Percentiles rank a stretch among this genome's conserved stretches.
These are phyloP conservation scores for Kazachstania sp. DNA, from an alignment of 1,139 yeast genomes.

Conservation along the genomic window DNA sequence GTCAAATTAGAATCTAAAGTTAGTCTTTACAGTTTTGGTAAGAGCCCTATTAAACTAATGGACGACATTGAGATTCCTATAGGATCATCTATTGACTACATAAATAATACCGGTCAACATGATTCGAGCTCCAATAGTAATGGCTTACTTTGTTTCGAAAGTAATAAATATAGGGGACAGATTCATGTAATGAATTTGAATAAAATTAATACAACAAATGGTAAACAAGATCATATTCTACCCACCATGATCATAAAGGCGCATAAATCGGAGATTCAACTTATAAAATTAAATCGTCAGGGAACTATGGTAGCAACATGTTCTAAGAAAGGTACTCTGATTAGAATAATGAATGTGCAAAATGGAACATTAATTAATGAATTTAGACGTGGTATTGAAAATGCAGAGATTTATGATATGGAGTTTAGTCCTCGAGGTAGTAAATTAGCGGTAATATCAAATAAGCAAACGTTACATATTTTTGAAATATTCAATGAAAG, in stretches of 20 bases:
- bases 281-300: slow-evolving; percentile 58
- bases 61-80: slow-evolving; percentile 36
- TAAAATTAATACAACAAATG: neutral
- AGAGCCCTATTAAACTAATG: slow-evolving; percentile 65
- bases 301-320: slow-evolving; percentile 84
- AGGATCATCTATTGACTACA: slow-evolving; percentile 23
- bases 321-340: slow-evolving; percentile 77
- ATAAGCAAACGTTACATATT: slow-evolving; percentile 81
- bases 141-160: slow-evolving; percentile 4
- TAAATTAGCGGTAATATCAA: slow-evolving; percentile 76
- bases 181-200: slow-evolving; percentile 61
- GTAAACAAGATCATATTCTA: slow-evolving; percentile 45
- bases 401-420: slow-evolving; percentile 74
- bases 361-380: slow-evolving; percentile 70
- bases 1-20: slow-evolving; percentile 62
- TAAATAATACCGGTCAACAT: slow-evolving; percentile 5
- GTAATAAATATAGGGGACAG: slow-evolving; percentile 44
- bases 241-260: slow-evolving; percentile 55
- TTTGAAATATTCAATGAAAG: slow-evolving; percentile 41
- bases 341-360: slow-evolving; percentile 66
- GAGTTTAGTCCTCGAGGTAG: slow-evolving; percentile 70
- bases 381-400: slow-evolving; percentile 81
- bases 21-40: slow-evolving; percentile 67
- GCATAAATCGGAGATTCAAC: slow-evolving; percentile 62
- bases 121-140: slow-evolving; percentile 2